phyloP scores from a whole-genome alignment of 2,329 filamentous ascomycete genomes.

The Aspergillus ochraceus region DNA sequence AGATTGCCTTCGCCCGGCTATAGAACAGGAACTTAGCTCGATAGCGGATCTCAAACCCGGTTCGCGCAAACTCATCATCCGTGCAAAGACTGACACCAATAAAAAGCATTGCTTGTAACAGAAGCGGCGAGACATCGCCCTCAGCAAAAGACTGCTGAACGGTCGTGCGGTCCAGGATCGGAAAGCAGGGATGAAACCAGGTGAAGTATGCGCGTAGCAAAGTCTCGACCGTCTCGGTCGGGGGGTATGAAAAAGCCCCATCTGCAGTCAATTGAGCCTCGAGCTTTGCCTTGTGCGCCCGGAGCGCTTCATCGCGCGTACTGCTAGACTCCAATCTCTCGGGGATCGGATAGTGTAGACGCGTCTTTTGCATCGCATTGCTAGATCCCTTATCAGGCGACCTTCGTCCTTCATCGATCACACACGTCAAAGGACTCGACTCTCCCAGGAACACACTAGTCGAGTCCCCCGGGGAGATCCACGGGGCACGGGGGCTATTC shows the following conservation, averaged over 20 bases:
- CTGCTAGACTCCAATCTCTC: slow-evolving; percentile 18
- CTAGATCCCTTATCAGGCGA: slow-evolving; percentile 31
- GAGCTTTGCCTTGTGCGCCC: slow-evolving; percentile 30
- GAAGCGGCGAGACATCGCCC: slow-evolving; percentile 49
- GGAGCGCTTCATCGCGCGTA: slow-evolving; percentile 19
- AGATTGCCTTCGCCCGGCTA: slow-evolving; percentile 52
- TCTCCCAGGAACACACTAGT: slow-evolving; percentile 44
- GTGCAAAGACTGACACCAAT: slow-evolving; percentile 57
- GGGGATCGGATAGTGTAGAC: slow-evolving; percentile 39
- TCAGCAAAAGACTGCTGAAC: slow-evolving; percentile 43
- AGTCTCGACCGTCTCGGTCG: slow-evolving; percentile 42
- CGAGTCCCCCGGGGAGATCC: slow-evolving; percentile 2
- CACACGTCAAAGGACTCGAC: slow-evolving; percentile 51
- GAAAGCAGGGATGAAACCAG: slow-evolving; percentile 60
- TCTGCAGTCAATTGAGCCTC: slow-evolving; percentile 41
- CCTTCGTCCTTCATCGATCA: slow-evolving; percentile 43
- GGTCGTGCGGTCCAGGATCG: slow-evolving; percentile 51
- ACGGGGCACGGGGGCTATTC: not conserved
- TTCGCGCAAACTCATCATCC: slow-evolving; percentile 44
- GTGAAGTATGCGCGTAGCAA: slow-evolving; percentile 55
- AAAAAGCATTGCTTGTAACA: slow-evolving; percentile 57
- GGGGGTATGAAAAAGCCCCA: slow-evolving; percentile 49
- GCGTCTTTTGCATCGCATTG: slow-evolving; percentile 34
- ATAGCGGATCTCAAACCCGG: slow-evolving; percentile 51
- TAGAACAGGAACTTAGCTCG: slow-evolving; percentile 54